Evolutionary conservation across 345 rosid genomes (phyloP).

Genomic region (Gossypium raimondii): DNA sequence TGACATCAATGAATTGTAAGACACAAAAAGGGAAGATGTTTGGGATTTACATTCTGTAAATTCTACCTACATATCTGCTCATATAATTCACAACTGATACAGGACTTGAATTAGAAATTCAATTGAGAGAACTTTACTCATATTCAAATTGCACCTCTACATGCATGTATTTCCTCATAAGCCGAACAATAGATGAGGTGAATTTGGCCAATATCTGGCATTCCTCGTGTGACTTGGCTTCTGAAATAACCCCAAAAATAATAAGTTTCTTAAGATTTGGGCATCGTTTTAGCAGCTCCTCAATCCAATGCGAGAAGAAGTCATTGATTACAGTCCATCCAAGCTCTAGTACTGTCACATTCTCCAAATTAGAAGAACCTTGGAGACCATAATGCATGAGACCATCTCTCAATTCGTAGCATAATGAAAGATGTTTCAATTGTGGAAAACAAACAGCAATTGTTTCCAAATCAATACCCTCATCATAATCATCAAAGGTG

Average conservation of each 20-base stretch:
- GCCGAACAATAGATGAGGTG: conserved; percentile 63
- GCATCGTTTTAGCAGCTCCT: conserved; percentile 60
- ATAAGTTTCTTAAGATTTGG: conserved; percentile 63
- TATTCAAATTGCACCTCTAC: conserved; percentile 73
- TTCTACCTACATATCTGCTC: conserved; percentile 17
- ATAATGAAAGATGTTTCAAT: conserved; percentile 62
- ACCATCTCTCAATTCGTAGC: conserved; percentile 63
- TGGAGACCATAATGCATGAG: conserved; percentile 52
- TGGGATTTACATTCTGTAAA: conserved; percentile 10
- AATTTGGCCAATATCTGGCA: conserved; percentile 62
- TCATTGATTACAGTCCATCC: conserved; percentile 68
- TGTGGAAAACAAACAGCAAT: conserved; percentile 63
- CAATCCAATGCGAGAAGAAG: conserved; percentile 59
- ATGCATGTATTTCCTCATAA: conserved; percentile 70
- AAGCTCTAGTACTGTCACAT: conserved; percentile 62
- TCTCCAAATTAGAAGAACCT: conserved; percentile 50
- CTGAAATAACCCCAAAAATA: conserved; percentile 65
- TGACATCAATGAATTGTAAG: conserved; percentile 19
- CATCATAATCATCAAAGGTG: conserved; percentile 56
- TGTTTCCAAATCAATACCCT: conserved; percentile 59
- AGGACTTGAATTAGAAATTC: conserved; percentile 20
- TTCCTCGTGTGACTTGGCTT: conserved; percentile 57
- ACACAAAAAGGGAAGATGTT: neutral
- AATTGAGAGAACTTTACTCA: conserved; percentile 30
- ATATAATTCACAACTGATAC: conserved; percentile 13